Base-by-base conservation (phyloP, 139 green algal species). In the Chlorella sp. region DNA sequence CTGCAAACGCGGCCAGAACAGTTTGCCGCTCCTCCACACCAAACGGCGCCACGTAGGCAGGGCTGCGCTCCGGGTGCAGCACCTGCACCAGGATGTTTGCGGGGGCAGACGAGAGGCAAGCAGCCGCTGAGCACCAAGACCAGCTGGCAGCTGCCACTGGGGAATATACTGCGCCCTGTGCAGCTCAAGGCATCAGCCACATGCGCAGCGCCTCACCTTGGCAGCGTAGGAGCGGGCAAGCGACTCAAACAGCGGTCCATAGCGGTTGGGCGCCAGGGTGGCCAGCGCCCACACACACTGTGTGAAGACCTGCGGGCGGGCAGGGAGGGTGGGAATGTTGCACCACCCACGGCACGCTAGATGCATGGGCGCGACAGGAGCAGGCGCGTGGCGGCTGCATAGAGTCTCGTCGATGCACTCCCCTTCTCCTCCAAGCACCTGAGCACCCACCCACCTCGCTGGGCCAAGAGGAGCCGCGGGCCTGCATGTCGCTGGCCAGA, bases 211-310 rank as follows among this genome's bases (percentile, higher is more conserved):
- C 51, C 51, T 60, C 51, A 60, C 51, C 51, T 72, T 82, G 28
- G 47, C 63, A 1, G 64, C 36, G 25, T 82, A 72, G 7, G 57
- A 21, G 36, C 9, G 5, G 0, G 76, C 76, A 60, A 82, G 57
- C 23, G 36, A 21, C 25, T 12, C 63, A 26, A 73, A 82, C 1
- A 82, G 57, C 13, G 28, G 15, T 26, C 34, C 36, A 25, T 71
- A 71, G 60, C 34, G n/a, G 12, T 16, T 9, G 4, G 55, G 83
- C 1, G 69, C 76, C 64, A 81, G 44, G n/a, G 7, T 41, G 26
- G 60, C 73, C 17, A 85, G 30, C 28, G 74, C n/a, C 74, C 62
- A 75, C n/a, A 39, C 74, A 28, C 41, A 26, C 12, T 85, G 74
- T 4, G 80, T 30, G 30, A 60, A 44, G 23, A 62, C 62, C 36